A percentile compares a stretch with the other conserved stretches of the same genome.
Conservation (phyloP, 345 rosid species). For the Ailanthus altissimus region DNA sequence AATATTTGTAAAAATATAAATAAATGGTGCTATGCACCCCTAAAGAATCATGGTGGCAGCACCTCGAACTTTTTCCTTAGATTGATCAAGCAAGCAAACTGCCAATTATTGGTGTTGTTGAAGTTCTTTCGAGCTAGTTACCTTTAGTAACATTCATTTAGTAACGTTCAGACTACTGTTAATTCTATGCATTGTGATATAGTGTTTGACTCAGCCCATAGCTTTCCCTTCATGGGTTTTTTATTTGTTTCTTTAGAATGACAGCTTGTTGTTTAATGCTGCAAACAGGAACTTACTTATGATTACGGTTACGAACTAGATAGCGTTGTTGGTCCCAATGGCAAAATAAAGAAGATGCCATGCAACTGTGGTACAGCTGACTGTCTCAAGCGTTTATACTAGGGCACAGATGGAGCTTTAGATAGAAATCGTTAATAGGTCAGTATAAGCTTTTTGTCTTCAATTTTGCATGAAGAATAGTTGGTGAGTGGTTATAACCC, state of each 20-base stretch:
- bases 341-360: neutral
- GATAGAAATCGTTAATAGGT: neutral
- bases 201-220: neutral
- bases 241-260: neutral
- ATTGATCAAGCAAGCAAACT: neutral
- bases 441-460: neutral
- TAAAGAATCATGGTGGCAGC: neutral
- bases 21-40: too few species aligned
- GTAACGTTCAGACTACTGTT: too few species aligned
- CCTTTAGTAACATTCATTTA: neutral
- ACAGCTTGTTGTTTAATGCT: neutral
- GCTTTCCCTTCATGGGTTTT: neutral
- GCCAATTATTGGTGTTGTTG: neutral
- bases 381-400: conserved; percentile 19
- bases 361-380: conserved; percentile 15
- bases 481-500: too few species aligned
- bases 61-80: neutral
- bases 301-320: conserved; percentile 20
- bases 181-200: neutral
- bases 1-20: too few species aligned
- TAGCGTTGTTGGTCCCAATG: conserved; percentile 15
- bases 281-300: conserved; percentile 18
- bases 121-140: neutral
- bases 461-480: neutral
- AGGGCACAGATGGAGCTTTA: neutral